A percentile compares a stretch with the other conserved stretches of the same genome.
Evolutionary conservation across 345 rosid genomes (phyloP).

Genomic region (Lumnitzera littorea): DNA sequence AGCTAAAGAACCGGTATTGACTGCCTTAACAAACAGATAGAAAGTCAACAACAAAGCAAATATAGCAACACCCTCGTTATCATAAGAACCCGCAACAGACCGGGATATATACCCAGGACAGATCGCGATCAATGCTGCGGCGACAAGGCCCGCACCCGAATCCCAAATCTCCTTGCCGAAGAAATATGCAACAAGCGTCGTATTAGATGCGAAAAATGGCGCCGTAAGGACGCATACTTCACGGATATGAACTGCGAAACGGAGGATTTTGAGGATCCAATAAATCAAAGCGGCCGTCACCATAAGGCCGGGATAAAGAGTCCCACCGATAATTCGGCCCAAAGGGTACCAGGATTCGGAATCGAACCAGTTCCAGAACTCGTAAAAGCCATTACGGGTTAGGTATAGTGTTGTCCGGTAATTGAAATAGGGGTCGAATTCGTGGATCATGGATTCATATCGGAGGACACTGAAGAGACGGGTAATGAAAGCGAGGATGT

Average conservation of each 20-base stretch:
- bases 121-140: conserved; percentile 80
- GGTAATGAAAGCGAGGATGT: conserved; percentile 73
- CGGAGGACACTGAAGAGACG: conserved; percentile 94
- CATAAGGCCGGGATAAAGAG: conserved; percentile 93
- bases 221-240: conserved; percentile 97
- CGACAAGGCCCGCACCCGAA: conserved; percentile 88
- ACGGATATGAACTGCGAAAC: conserved; percentile 86
- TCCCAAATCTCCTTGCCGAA: conserved; percentile 99
- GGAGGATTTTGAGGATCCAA: conserved; percentile 60
- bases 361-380: conserved; percentile 99
- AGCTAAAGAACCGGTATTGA: conserved; percentile 82
- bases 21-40: conserved; percentile 85
- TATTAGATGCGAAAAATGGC: conserved; percentile 92
- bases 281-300: conserved; percentile 79
- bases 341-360: conserved; percentile 98
- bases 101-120: conserved; percentile 98
- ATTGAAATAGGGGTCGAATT: conserved; percentile 95
- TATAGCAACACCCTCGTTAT: conserved; percentile 92
- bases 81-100: conserved; percentile 95
- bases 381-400: conserved; percentile 83
- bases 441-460: conserved; percentile 97
- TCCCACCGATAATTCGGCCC: conserved; percentile 92
- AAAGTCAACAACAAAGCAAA: conserved; percentile 85
- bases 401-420: conserved; percentile 80
- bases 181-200: conserved; percentile 88